Evolutionary conservation across 2,329 filamentous ascomycete species (phyloP), one percentile per base, ranked within the genome.

Genomic region (Leptographium lundbergii): DNA sequence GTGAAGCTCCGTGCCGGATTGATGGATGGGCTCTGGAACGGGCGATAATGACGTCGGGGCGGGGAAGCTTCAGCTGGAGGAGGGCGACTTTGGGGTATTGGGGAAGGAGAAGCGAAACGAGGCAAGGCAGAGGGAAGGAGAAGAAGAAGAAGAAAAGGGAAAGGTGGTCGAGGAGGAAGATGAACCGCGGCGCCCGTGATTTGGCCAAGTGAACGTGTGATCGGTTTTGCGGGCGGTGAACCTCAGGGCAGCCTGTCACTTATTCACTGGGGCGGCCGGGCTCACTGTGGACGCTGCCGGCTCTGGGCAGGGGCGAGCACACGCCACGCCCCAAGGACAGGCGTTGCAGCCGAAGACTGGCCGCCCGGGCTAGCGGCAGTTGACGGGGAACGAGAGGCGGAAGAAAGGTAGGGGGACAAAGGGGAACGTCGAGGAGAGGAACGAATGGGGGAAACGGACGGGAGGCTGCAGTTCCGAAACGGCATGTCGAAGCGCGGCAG

Each of bases 401-500:
- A 54, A 36, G 27, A 54, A 54, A 61, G 27, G 54, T 32, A 59
- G 53, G 32, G 32, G 32, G 19, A 57, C 56, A 59, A 34, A 56
- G 36, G 32, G 51, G 17, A 59, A 34, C 19, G 25, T 25, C 19
- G 19, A 34, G 45, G n/a, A 36, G 13, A 48, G 24, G 36, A 39
- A 36, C 25, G 52, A 54, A 48, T 24, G 19, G 27, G 39, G 25
- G 42, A 36, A 24, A 48, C 25, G 32, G 19, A 39, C 29, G 56
- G 56, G 29, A 25, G 13, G n/a, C 13, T n/a, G 47, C 47, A 39
- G 32, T 47, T 32, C 57, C 32, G n/a, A 59, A 59, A 32, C 13
- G 58, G 58, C n/a, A 56, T 59, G 47, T 57, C 58, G 58, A 59
- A 56, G 58, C 54, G 58, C 17, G 36, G 24, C 14, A 9, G 13